phyloP scores from a whole-genome alignment of 768 basidiomycete species.

The Boletus pseudopeckii region DNA sequence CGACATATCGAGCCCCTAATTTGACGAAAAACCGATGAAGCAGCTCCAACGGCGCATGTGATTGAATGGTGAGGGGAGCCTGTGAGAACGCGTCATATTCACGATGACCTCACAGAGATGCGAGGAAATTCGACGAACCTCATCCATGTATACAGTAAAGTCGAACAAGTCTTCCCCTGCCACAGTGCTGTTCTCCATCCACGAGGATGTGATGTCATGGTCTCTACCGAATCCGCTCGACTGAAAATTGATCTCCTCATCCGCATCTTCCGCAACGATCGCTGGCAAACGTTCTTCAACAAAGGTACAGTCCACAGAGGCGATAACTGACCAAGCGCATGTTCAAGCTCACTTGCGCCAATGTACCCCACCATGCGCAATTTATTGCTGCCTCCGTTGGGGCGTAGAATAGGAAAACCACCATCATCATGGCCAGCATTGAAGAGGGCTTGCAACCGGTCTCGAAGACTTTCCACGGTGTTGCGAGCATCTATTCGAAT shows the following conservation, averaged over 20 bases:
- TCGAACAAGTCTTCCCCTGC: slow-evolving; percentile 58
- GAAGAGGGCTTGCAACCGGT: slow-evolving; percentile 60
- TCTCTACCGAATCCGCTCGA: slow-evolving; percentile 39
- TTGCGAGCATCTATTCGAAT: slow-evolving; percentile 73
- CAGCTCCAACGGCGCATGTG: slow-evolving; percentile 85
- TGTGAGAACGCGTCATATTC: slow-evolving; percentile 27
- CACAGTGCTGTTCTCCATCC: slow-evolving; percentile 37
- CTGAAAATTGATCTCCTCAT: slow-evolving; percentile 66
- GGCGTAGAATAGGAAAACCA: slow-evolving; percentile 83
- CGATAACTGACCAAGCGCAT: slow-evolving; percentile 69
- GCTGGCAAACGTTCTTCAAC: slow-evolving; percentile 38
- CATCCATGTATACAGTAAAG: slow-evolving; percentile 88
- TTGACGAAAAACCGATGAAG: slow-evolving; percentile 94
- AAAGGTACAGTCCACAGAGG: neutral
- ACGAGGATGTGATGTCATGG: slow-evolving; percentile 50
- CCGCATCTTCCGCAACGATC: slow-evolving; percentile 70
- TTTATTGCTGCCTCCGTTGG: slow-evolving; percentile 40
- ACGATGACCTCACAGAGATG: neutral
- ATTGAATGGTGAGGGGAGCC: slow-evolving; percentile 85
- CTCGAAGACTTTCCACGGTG: slow-evolving; percentile 72
- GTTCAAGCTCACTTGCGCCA: slow-evolving; percentile 89
- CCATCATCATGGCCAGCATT: slow-evolving; percentile 64
- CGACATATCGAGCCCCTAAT: slow-evolving; percentile 86
- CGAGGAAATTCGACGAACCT: slow-evolving; percentile 42
- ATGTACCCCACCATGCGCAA: slow-evolving; percentile 84